Base-by-base conservation (phyloP, 2,329 filamentous ascomycete species). In the Alternaria metachromatica region DNA sequence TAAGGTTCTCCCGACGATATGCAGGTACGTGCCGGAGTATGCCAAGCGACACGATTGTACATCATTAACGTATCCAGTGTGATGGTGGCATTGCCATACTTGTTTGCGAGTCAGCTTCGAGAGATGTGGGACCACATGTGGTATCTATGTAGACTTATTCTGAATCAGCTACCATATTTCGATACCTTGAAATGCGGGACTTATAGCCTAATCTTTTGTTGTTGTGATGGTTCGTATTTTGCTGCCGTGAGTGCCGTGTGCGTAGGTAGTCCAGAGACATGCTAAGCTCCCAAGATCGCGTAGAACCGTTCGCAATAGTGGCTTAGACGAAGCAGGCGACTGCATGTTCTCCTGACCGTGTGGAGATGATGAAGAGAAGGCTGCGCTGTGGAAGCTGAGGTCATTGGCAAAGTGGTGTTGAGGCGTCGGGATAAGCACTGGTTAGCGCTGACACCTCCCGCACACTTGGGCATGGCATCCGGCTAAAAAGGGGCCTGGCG, bases 341-440 rank as follows among this genome's bases (percentile, higher is more conserved):
- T 15, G 23, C 7, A 33, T 55, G 21, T 15, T 60, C 33, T 46
- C 43, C 53, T 44, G 37, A 48, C 5, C 8, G 6, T 33, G 53
- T 50, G 53, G 53, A 50, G 33, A 57, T 21, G 9, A 25, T 8
- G 12, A 30, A 41, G 26, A 26, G 45, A 56, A 46, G 44, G 37
- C 57, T 46, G 45, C 15, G 23, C 13, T 45, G 53, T 7, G 50
- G 28, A 55, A 63, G 58, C 23, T 44, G 48, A 48, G 13, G 13
- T 28, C 15, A 37, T 41, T 53, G 49, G 58, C 37, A 23, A 41
- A 45, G 26, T 26, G 30, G 20, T 33, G 25, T 50, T 58, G 53
- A 45, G 53, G 45, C 54, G 58, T 21, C 43, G 30, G 33, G 48
- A 61, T 28, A 61, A 57, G 58, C 58, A 49, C 41, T 33, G 44